Evolutionary conservation across 208 protist species (phyloP).

Genomic region (Acanthamoeba castellanii): DNA sequence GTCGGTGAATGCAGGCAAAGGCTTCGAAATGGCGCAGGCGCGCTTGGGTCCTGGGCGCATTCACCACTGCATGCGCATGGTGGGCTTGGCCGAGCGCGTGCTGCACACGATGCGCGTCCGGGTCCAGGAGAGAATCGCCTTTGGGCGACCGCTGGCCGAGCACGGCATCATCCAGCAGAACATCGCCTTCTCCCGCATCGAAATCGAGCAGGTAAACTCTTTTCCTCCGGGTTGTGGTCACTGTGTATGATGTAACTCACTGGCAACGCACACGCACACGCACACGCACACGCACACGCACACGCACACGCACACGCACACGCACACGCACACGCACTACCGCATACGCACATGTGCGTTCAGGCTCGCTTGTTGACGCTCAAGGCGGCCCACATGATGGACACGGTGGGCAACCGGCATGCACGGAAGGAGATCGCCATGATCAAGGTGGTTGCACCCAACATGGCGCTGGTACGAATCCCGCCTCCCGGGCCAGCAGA

Average conservation of each 20-base stretch:
- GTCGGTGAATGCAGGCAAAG: constrained; percentile 34
- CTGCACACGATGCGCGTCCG: constrained; percentile 86
- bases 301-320: too few species aligned
- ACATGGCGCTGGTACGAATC: constrained; percentile 80
- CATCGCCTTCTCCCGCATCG: constrained; percentile 87
- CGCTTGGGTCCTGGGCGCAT: constrained; percentile 92
- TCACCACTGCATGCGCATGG: constrained; percentile 93
- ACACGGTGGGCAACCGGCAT: constrained; percentile 79
- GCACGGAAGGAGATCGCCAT: constrained; percentile 82
- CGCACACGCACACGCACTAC: too few species aligned
- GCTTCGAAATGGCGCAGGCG: constrained; percentile 91
- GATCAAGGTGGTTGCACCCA: constrained; percentile 87
- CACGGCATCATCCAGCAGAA: constrained; percentile 82
- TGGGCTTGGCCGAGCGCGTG: constrained; percentile 86
- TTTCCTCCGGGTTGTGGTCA: too few species aligned
- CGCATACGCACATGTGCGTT: not conserved
- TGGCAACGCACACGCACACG: not conserved
- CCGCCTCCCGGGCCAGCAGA: too few species aligned
- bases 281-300: too few species aligned
- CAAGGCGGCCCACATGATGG: constrained; percentile 84
- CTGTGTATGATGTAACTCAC: too few species aligned
- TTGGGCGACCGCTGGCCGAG: constrained; percentile 84
- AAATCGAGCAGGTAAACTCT: constrained; percentile 89
- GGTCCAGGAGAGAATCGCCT: constrained; percentile 77
- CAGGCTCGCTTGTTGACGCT: constrained; percentile 86